A percentile compares a stretch with the other conserved stretches of the same genome.
Conservation (phyloP, 192 early-diverging fungal genomes). For the Chytriomyces sp. region DNA sequence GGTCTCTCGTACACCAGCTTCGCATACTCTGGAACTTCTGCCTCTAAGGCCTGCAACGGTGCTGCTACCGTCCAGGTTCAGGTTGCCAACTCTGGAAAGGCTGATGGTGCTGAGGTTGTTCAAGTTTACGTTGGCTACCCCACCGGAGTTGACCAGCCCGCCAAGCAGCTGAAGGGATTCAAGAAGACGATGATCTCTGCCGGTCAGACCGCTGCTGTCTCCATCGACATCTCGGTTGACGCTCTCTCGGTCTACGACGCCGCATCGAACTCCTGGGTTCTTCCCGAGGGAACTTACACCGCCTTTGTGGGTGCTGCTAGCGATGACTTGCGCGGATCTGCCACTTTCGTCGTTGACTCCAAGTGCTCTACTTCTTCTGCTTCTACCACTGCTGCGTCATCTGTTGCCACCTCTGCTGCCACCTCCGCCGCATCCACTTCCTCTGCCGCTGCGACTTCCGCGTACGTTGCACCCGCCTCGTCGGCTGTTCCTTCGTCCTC, state of each 20-base stretch:
- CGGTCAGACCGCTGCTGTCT: conserved; percentile 47
- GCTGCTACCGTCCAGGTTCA: conserved; percentile 30
- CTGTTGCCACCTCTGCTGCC: neutral
- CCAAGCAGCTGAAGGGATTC: conserved; percentile 45
- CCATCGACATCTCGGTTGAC: conserved; percentile 38
- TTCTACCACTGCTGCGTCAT: neutral
- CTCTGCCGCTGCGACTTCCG: too few species aligned
- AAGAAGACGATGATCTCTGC: conserved; percentile 38
- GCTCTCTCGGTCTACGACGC: conserved; percentile 53
- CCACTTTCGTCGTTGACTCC: neutral
- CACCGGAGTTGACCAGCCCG: conserved; percentile 22
- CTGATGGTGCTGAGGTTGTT: conserved; percentile 45
- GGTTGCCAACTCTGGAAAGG: conserved; percentile 43
- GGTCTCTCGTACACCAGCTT: conserved; percentile 70
- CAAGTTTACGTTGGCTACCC: conserved; percentile 51
- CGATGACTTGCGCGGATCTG: conserved; percentile 45
- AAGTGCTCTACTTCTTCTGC: neutral
- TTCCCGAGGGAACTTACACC: conserved; percentile 49
- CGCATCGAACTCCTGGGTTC: conserved; percentile 38
- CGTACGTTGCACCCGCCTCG: too few species aligned
- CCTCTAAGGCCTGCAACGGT: neutral
- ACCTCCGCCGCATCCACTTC: too few species aligned
- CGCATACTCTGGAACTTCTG: conserved; percentile 40
- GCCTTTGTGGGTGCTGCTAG: conserved; percentile 55
- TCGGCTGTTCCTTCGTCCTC: neutral